Conservation (phyloP, 495 filamentous ascomycete genomes). For the Sordaria brevicollis region DNA sequence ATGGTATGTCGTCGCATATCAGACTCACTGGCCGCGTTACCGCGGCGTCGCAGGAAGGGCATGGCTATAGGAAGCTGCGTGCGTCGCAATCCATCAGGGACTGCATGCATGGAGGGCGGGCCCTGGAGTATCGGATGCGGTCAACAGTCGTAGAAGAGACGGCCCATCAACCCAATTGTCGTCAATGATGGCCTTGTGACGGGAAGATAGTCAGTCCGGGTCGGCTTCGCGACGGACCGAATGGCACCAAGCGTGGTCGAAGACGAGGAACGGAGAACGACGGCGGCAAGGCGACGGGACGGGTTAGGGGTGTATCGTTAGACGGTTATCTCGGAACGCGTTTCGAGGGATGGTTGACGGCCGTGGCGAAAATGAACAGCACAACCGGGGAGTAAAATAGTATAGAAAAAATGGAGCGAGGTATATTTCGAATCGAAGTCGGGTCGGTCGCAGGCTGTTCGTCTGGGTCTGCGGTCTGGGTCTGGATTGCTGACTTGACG, state of each 20-base stretch:
- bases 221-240: not conserved
- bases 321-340: not conserved
- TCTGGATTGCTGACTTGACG: not conserved
- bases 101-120: constrained; percentile 12
- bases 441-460: not conserved
- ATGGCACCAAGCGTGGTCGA: not conserved
- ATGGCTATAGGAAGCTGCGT: constrained; percentile 26
- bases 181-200: not conserved
- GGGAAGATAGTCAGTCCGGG: not conserved
- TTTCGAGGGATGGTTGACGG: not conserved
- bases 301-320: not conserved
- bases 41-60: constrained; percentile 42
- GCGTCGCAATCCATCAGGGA: constrained; percentile 32
- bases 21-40: constrained; percentile 38
- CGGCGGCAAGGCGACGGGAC: not conserved
- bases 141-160: not conserved
- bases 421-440: not conserved
- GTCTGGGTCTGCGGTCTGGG: not conserved
- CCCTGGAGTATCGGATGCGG: not conserved
- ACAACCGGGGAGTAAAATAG: not conserved
- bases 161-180: not conserved
- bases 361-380: not conserved
- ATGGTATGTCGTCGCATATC: constrained; percentile 39
- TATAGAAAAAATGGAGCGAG: not conserved
- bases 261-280: not conserved